Base-by-base conservation (phyloP, 164 flowering plant genomes). In the Saururus chinensis region DNA sequence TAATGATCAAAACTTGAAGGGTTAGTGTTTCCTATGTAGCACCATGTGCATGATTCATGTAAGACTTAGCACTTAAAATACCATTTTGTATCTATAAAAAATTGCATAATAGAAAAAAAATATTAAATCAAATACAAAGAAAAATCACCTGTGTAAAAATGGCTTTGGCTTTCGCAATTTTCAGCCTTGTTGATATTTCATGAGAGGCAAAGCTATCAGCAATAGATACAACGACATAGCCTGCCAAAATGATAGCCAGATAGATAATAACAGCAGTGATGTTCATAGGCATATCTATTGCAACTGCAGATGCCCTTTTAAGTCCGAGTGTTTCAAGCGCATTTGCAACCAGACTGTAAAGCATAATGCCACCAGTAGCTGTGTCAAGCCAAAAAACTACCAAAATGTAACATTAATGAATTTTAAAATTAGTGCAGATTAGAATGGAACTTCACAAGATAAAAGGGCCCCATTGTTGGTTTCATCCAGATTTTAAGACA, bases 251-350 rank as follows among this genome's bases (percentile, higher is more conserved):
- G 68, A 89, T 86, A 61, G 96, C 92, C 51, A 92, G 79, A 76
- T 92, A 92, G 65, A 86, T 79, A 58, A 87, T 68, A 56, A 92
- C 96, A 69, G 98, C 77, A 58, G 73, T 75, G 49, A 87, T 89
- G 82, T 82, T 75, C 96, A 92, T 89, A 59, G 96, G 98, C 98
- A 89, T 92, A 69, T 89, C 87, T 55, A 92, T 89, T 59, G 98
- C 98, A 73, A 92, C 75, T 55, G 96, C 89, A 72, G 98, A 84
- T 71, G 96, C 97, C 75, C 72, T 78, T 22, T 68, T 84, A 66
- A 88, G 70, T 40, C 78, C 83, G 73, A 92, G 67, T 40, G 82
- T 69, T 49, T 78, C 75, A 48, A 93, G 76, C 25, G 89, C 96
- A 83, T 85, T 64, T 60, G 98, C 92, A 74, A 82, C 92, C 59